Base-by-base conservation (phyloP, 371 early-diverging fungal genomes). In the Mucor irregularis region DNA sequence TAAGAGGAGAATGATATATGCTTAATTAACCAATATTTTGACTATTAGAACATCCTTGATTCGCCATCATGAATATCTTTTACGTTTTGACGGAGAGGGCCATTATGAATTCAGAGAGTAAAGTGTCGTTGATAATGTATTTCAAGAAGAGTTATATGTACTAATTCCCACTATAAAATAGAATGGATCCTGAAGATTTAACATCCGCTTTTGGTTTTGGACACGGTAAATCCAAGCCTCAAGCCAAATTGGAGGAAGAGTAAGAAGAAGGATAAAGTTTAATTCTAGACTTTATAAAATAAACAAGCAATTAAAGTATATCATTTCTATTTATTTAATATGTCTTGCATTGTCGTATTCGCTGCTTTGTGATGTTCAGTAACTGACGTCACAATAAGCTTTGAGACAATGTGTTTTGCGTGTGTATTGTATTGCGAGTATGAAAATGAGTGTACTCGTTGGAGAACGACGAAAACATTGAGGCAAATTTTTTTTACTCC, bases 81-180 rank as follows among this genome's bases (percentile, higher is more conserved):
- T 92, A 60, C 80, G 88, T 44, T 93, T 90, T 56, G 91, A 92
- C 66, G 93, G 93, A 11, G 87, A 91, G 72, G 93, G 93, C 5
- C 84, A 83, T 48, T 92, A 91, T 68, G 81, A 84, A 50, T 92
- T 92, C 66, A 81, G 73, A 68, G 63, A 71, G 71, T 73, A 69
- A 63, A 55, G 52, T 22, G 7, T 13, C 0, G 16, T 1, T 17
- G 8, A 26, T 25, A 22, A 9, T 5, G 28, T 25, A 19, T 22
- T 6, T 8, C 28, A 22, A 13, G 35, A 25, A 28, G 30, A 19
- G 14, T 19, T 17, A 8, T 19, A 34, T 25, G 21, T 52, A 9
- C 31, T 35, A 1, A 34, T n/a, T 8, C 24, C 22, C 16, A 25
- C 25, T 19, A n/a, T n/a, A n/a, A n/a, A n/a, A 29, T 64, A 81